A percentile compares a stretch with the other conserved stretches of the same genome.
Conservation (phyloP, 495 filamentous ascomycete species). For the Podospora pseudocomata region DNA sequence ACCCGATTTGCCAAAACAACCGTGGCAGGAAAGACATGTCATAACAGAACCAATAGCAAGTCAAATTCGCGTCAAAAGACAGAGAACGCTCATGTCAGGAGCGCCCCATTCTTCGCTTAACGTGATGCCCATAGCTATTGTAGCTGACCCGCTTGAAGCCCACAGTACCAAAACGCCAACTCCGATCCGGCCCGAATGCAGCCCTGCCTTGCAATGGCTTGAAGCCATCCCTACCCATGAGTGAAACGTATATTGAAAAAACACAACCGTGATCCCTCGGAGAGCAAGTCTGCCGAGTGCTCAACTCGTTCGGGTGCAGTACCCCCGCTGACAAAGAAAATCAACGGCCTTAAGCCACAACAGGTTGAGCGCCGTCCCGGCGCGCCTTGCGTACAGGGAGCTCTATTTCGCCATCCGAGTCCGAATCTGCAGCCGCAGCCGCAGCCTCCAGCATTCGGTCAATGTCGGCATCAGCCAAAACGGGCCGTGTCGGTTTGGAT, state of each 20-base stretch:
- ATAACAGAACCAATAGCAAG: background rate
- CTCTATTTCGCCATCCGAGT: constrained; percentile 49
- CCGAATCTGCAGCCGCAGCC: constrained; percentile 41
- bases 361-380: constrained; percentile 27
- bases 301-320: background rate
- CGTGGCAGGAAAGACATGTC: background rate
- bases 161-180: background rate
- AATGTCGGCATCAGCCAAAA: constrained; percentile 42
- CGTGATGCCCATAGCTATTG: background rate
- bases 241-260: background rate
- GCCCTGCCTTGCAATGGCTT: background rate
- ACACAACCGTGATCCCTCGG: background rate
- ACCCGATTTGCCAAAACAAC: background rate
- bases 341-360: constrained; percentile 27
- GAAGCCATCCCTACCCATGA: background rate
- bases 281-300: background rate
- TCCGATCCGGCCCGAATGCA: background rate
- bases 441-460: constrained; percentile 47
- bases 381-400: constrained; percentile 33
- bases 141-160: background rate
- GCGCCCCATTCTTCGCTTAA: background rate
- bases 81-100: background rate
- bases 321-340: background rate
- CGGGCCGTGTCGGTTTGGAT: constrained; percentile 33
- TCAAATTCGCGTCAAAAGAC: background rate